phyloP scores from a whole-genome alignment of 345 rosid genomes.

The Eucalyptus erythrocorys region DNA sequence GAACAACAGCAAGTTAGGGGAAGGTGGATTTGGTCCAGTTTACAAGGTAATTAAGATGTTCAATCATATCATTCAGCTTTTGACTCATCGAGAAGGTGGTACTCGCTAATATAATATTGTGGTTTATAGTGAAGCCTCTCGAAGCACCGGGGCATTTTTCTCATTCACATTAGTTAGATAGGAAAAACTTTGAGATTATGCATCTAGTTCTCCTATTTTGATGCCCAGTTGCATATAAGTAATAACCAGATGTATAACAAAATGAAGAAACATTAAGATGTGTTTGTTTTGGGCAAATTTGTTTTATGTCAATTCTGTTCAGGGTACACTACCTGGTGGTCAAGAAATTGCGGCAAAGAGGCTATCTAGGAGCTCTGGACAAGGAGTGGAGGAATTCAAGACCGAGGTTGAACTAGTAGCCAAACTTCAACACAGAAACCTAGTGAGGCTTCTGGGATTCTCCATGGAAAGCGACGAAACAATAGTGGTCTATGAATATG shows the following conservation, averaged over 20 bases:
- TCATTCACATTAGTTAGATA: not conserved
- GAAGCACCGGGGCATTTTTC: not conserved
- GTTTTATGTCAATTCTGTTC: not conserved
- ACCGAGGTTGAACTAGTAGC: conserved; percentile 33
- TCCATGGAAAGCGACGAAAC: conserved; percentile 34
- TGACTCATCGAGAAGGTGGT: too few species aligned
- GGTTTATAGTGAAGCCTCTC: not conserved
- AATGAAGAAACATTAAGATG: not conserved
- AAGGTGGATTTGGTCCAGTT: not conserved
- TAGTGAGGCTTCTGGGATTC: conserved; percentile 36
- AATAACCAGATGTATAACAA: too few species aligned
- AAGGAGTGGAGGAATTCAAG: conserved; percentile 36
- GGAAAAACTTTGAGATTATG: conserved; percentile 6
- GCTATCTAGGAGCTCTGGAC: conserved; percentile 24
- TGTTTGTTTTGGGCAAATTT: not conserved
- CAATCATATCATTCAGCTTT: too few species aligned
- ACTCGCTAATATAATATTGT: too few species aligned
- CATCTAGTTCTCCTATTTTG: not conserved
- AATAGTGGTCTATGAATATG: conserved; percentile 37
- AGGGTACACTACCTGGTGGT: conserved; percentile 11
- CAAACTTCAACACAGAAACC: conserved; percentile 42
- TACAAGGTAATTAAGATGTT: too few species aligned
- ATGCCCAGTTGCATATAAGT: conserved; percentile 1
- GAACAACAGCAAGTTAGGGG: conserved; percentile 6
- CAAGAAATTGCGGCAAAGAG: conserved; percentile 40